phyloP scores from a whole-genome alignment of 2,329 filamentous ascomycete genomes.

The Zymoseptoria crescenta region DNA sequence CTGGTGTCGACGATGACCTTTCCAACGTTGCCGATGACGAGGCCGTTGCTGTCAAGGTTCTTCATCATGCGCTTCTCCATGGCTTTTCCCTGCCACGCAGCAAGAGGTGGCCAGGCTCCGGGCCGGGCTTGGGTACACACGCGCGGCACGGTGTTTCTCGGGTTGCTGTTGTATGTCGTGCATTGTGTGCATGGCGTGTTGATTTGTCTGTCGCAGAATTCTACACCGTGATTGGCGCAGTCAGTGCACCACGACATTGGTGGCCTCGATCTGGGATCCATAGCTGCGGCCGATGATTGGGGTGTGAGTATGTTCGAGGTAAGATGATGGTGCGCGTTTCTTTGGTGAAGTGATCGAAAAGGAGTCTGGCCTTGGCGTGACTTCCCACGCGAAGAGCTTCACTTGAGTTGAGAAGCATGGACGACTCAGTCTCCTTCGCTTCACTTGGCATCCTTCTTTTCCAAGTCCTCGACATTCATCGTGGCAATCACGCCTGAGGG shows the following conservation, averaged over 20 bases:
- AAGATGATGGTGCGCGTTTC: not conserved
- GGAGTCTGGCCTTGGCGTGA: not conserved
- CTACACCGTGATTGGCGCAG: not conserved
- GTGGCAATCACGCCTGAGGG: too few relatives aligned
- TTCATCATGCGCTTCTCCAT: not conserved
- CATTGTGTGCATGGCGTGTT: not conserved
- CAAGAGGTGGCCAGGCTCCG: not conserved
- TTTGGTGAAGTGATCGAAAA: not conserved
- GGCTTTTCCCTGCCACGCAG: not conserved
- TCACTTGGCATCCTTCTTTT: too few relatives aligned
- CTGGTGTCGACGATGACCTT: not conserved
- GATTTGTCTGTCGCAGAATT: not conserved
- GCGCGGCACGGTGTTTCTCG: not conserved
- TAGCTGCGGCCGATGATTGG: not conserved
- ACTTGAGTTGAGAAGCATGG: too few relatives aligned
- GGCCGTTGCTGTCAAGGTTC: not conserved
- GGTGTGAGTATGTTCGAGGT: not conserved
- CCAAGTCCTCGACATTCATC: too few relatives aligned
- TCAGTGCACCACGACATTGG: not conserved
- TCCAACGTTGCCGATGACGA: not conserved
- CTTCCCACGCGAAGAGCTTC: not conserved
- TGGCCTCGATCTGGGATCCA: not conserved
- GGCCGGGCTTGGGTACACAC: not conserved
- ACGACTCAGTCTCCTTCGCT: too few relatives aligned
- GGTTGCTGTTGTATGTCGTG: not conserved